These are phyloP conservation scores for Leccinum rimulosum DNA, from an alignment of 768 basidiomycete species.

Conservation along the genomic window DNA sequence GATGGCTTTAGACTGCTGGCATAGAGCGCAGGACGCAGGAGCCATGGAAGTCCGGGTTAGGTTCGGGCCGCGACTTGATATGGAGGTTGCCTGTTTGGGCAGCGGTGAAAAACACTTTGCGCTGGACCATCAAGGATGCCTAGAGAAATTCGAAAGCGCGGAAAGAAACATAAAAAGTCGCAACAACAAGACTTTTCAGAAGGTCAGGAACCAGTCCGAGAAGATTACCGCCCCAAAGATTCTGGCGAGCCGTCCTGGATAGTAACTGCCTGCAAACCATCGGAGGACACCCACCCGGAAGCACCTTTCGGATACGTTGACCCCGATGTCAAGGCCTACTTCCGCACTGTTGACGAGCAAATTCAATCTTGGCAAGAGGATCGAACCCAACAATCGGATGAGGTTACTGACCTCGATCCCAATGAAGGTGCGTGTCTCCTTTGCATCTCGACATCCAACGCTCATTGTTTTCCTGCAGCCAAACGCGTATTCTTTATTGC, in stretches of 20 bases:
- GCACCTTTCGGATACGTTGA: constrained; percentile 91
- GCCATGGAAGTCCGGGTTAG: constrained; percentile 53
- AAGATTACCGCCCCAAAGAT: constrained; percentile 3
- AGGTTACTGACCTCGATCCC: constrained; percentile 52
- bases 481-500: constrained; percentile 76
- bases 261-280: constrained; percentile 38
- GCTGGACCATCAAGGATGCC: constrained; percentile 47
- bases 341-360: constrained; percentile 83
- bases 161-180: constrained; percentile 68
- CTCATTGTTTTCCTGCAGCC: constrained; percentile 44
- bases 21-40: constrained; percentile 75
- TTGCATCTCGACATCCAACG: background rate
- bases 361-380: constrained; percentile 79
- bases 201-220: background rate
- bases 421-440: constrained; percentile 57
- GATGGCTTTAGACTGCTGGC: constrained; percentile 75
- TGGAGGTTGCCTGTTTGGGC: constrained; percentile 10
- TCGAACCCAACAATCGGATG: constrained; percentile 41
- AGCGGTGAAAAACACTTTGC: background rate
- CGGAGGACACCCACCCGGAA: constrained; percentile 50
- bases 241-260: constrained; percentile 71
- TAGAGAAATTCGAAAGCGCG: constrained; percentile 70
- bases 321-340: constrained; percentile 89
- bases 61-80: background rate
- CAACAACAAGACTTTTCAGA: constrained; percentile 21